Evolutionary conservation across 768 basidiomycete species (phyloP).

Genomic region (Thelephora aurantiotincta): DNA sequence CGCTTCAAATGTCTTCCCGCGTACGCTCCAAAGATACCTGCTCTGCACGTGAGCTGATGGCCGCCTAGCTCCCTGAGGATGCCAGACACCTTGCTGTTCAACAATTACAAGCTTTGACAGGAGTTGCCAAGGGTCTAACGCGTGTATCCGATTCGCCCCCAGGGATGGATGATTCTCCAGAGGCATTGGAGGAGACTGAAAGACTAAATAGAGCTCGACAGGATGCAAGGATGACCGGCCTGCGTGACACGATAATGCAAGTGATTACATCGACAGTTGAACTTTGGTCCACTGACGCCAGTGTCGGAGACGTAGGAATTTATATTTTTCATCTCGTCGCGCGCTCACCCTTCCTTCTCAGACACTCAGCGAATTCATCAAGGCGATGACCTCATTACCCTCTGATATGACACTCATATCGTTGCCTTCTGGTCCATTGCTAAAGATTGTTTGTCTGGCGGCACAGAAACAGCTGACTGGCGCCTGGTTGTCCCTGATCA

Average conservation of each 20-base stretch:
- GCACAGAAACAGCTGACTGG: constrained; percentile 60
- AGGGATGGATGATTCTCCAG: constrained; percentile 43
- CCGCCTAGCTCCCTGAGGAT: constrained; percentile 52
- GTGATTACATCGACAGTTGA: constrained; percentile 49
- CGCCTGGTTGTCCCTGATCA: constrained; percentile 74
- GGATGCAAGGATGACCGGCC: constrained; percentile 43
- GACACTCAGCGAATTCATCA: constrained; percentile 75
- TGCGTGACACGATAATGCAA: constrained; percentile 54
- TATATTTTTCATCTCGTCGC: background rate
- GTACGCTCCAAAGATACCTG: constrained; percentile 22
- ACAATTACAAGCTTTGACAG: constrained; percentile 70
- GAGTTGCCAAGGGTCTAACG: constrained; percentile 80
- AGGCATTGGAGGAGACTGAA: constrained; percentile 33
- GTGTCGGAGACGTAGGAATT: constrained; percentile 55
- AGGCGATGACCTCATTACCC: constrained; percentile 73
- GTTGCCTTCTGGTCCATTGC: constrained; percentile 65
- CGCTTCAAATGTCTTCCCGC: constrained; percentile 36
- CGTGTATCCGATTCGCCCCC: constrained; percentile 54
- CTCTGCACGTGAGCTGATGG: background rate
- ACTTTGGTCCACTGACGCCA: constrained; percentile 69
- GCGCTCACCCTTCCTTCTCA: constrained; percentile 14
- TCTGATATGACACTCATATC: constrained; percentile 68
- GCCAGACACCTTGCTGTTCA: constrained; percentile 50
- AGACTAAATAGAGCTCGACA: constrained; percentile 45
- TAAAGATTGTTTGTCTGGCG: constrained; percentile 67